Base-by-base conservation (phyloP, 768 basidiomycete genomes). In the Russula griseocarnosa region DNA sequence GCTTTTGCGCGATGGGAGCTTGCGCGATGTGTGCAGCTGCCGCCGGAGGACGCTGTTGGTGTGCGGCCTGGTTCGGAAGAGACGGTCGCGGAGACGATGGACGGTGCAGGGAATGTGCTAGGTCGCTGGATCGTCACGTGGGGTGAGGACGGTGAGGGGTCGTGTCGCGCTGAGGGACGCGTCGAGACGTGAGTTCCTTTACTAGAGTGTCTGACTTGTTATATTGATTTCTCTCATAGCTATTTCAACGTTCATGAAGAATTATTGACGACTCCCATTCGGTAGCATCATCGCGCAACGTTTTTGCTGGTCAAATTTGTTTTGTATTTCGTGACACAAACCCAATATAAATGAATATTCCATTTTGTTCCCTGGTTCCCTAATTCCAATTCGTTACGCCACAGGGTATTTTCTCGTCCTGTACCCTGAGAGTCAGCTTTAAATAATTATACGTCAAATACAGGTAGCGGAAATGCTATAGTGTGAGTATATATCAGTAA, bases 1-100 rank as follows among this genome's bases (percentile, higher is more conserved):
- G 83, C 86, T 2, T 87, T 92, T 67, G 88, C 91, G 14, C 90
- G 84, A 65, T 93, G 90, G 90, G 87, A 90, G 71, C 82, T 93
- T 28, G 84, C 86, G 26, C 73, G 77, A 49, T 76, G 70, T 26
- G 76, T 91, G 34, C 73, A 79, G 55, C 74, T 87, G 0, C 78
- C 77, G 0, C 65, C 69, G 8, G 71, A 76, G 20, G 78, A 79
- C 65, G 69, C 74, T 5, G 63, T 70, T 24, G 67, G 71, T 44
- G 76, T 74, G 2, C 75, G 75, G 20, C 76, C 80, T 0, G 86
- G 85, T 3, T 69, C 75, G 62, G 85, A 90, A 69, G 90, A 93
- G 74, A 91, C 91, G 0, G 81, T 92, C 1, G 92, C 92, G 16
- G 91, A 92, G 74, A 92, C 88, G 3, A 67, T 79, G 49, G 82